Evolutionary conservation across 768 basidiomycete species (phyloP).

Genomic region (Suillus brevipes): DNA sequence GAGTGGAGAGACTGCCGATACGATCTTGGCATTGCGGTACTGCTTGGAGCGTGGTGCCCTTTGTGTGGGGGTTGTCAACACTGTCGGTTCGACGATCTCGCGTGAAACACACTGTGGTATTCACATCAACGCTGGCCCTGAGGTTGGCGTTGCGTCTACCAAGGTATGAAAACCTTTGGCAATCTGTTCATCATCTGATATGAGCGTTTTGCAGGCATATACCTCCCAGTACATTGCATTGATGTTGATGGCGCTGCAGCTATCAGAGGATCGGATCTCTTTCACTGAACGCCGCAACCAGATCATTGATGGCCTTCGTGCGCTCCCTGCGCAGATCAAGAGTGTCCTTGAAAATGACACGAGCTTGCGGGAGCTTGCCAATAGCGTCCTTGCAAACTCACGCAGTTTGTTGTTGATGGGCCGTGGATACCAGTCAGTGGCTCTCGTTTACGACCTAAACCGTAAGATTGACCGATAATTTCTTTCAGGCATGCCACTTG

Average conservation of each 20-base stretch:
- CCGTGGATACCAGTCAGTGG: slow-evolving; percentile 87
- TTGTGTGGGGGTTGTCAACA: slow-evolving; percentile 97
- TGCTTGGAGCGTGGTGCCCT: slow-evolving; percentile 96
- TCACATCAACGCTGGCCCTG: slow-evolving; percentile 98
- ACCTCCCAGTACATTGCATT: slow-evolving; percentile 99
- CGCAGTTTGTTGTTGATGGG: slow-evolving; percentile 96
- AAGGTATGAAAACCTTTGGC: slow-evolving; percentile 52
- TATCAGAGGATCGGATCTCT: slow-evolving; percentile 95
- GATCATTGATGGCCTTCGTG: slow-evolving; percentile 92
- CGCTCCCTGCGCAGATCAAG: slow-evolving; percentile 88
- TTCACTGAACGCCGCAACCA: slow-evolving; percentile 86
- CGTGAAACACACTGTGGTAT: slow-evolving; percentile 99
- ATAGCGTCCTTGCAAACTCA: slow-evolving; percentile 71
- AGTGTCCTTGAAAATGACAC: slow-evolving; percentile 79
- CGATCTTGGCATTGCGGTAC: slow-evolving; percentile 93
- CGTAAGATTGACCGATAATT: slow-evolving; percentile 4
- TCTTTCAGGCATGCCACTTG: slow-evolving; percentile 82
- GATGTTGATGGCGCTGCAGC: slow-evolving; percentile 97
- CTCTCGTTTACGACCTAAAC: neutral
- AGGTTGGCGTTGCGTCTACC: slow-evolving; percentile 98
- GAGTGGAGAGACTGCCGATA: slow-evolving; percentile 98
- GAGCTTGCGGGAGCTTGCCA: slow-evolving; percentile 77
- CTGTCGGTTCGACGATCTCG: slow-evolving; percentile 96
- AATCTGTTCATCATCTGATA: neutral
- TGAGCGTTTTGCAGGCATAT: slow-evolving; percentile 64